These are phyloP conservation scores for Termitomyces bulborhizus DNA, from an alignment of 768 basidiomycete species.

Conservation along the genomic window DNA sequence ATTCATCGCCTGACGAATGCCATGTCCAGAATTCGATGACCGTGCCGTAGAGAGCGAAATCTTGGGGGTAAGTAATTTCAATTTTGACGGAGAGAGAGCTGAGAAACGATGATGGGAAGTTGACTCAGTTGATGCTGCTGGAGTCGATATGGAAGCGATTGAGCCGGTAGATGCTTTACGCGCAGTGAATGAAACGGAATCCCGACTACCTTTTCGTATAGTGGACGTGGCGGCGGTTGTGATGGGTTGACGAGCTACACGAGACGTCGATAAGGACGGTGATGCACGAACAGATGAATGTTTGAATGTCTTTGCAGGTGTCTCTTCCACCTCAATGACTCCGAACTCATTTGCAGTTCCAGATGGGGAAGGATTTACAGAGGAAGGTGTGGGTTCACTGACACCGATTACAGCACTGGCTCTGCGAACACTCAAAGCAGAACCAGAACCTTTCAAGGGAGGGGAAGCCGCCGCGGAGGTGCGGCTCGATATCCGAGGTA, in stretches of 20 bases:
- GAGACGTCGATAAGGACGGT: constrained; percentile 53
- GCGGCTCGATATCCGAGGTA: constrained; percentile 86
- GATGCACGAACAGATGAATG: constrained; percentile 61
- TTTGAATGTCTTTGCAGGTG: constrained; percentile 40
- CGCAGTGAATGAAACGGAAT: constrained; percentile 73
- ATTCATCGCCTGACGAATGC: constrained; percentile 42
- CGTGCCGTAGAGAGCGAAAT: constrained; percentile 56
- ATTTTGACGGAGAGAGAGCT: constrained; percentile 77
- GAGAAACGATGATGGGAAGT: constrained; percentile 58
- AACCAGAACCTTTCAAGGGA: constrained; percentile 48
- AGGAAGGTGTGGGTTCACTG: constrained; percentile 39
- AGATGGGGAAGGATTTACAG: constrained; percentile 61
- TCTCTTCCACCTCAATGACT: constrained; percentile 59
- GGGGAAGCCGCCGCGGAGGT: constrained; percentile 74
- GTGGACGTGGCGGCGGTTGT: constrained; percentile 36
- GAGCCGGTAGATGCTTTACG: constrained; percentile 84
- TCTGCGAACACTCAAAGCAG: constrained; percentile 50
- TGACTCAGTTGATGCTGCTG: constrained; percentile 35
- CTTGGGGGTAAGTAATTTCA: constrained; percentile 80
- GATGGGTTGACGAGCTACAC: constrained; percentile 61
- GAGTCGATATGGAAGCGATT: constrained; percentile 59
- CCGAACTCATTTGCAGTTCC: constrained; percentile 70
- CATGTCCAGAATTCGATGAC: constrained; percentile 42
- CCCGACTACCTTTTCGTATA: constrained; percentile 65
- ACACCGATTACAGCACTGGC: constrained; percentile 65